Conservation (phyloP, 495 filamentous ascomycete genomes). For the Aspergillus sclerotioniger region DNA sequence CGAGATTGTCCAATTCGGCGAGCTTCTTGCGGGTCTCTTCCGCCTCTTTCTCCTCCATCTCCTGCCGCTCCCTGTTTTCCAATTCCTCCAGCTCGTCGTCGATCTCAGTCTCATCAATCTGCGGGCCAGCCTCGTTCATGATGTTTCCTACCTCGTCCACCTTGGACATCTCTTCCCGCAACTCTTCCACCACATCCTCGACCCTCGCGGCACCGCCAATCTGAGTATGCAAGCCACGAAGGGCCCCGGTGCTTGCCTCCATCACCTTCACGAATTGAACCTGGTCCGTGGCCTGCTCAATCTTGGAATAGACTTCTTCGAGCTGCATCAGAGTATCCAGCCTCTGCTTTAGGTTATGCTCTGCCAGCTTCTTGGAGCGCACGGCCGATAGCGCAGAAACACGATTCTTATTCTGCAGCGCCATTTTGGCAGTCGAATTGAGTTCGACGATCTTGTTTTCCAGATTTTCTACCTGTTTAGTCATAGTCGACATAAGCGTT, state of each 20-base stretch:
- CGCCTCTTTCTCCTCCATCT: conserved; percentile 50
- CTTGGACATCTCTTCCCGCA: conserved; percentile 76
- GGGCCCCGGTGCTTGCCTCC: conserved; percentile 68
- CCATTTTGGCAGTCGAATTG: conserved; percentile 58
- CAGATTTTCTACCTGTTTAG: conserved; percentile 62
- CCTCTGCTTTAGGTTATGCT: conserved; percentile 65
- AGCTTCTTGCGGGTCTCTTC: conserved; percentile 45
- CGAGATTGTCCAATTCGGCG: conserved; percentile 42
- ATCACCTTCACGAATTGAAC: conserved; percentile 77
- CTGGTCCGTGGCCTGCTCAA: conserved; percentile 82
- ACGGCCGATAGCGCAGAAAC: conserved; percentile 71
- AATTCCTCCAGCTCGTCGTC: conserved; percentile 84
- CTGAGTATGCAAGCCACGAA: conserved; percentile 69
- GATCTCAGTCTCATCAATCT: conserved; percentile 78
- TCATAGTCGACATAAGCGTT: conserved; percentile 59
- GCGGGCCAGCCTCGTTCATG: conserved; percentile 59
- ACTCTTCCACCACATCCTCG: conserved; percentile 66
- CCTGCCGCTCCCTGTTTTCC: conserved; percentile 62
- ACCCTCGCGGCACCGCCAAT: conserved; percentile 76
- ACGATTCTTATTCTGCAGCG: conserved; percentile 68
- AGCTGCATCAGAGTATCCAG: conserved; percentile 72
- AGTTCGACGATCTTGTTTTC: conserved; percentile 48
- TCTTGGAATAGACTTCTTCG: conserved; percentile 73
- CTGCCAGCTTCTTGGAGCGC: conserved; percentile 77
- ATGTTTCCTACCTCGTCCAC: conserved; percentile 80